Evolutionary conservation across 1,284 basidiomycete genomes (phyloP).

Genomic region (Puccinia triticina): DNA sequence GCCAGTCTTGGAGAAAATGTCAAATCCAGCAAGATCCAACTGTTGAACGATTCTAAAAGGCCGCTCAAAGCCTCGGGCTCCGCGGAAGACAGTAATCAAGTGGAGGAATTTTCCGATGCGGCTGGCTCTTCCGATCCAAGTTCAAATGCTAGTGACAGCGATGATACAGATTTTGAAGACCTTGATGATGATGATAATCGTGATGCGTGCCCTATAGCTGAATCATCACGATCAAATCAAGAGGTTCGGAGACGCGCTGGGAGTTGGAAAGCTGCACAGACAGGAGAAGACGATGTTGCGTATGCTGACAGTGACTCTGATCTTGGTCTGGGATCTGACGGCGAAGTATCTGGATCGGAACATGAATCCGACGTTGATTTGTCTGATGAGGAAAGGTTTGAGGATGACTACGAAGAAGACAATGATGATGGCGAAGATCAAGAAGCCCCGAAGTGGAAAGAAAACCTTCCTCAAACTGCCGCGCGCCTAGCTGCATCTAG

Average conservation of each 20-base stretch:
- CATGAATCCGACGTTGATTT: constrained; percentile 31
- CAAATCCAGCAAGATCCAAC: constrained; percentile 76
- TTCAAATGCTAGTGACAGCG: constrained; percentile 57
- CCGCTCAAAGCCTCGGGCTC: constrained; percentile 63
- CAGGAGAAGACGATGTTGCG: constrained; percentile 54
- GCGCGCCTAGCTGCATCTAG: constrained; percentile 54
- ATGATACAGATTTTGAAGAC: constrained; percentile 54
- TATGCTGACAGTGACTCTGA: constrained; percentile 60
- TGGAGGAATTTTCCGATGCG: constrained; percentile 38
- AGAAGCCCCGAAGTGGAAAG: constrained; percentile 74
- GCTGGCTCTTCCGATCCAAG: constrained; percentile 53
- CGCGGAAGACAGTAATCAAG: constrained; percentile 53
- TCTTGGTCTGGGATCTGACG: constrained; percentile 54
- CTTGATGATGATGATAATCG: constrained; percentile 52
- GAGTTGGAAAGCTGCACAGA: constrained; percentile 38
- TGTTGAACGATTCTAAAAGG: constrained; percentile 78
- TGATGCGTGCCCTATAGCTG: constrained; percentile 19
- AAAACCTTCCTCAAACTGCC: constrained; percentile 70
- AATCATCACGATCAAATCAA: constrained; percentile 50
- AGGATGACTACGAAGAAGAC: constrained; percentile 58
- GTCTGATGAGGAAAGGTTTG: constrained; percentile 27
- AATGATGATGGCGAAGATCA: constrained; percentile 52
- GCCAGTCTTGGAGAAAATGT: constrained; percentile 83
- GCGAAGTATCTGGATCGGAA: constrained; percentile 15
- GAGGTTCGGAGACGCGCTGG: constrained; percentile 32